Percentiles rank a stretch among this genome's conserved stretches.
Conservation (phyloP, 176 grass and related monocot species). For the Eragrostis curvula region DNA sequence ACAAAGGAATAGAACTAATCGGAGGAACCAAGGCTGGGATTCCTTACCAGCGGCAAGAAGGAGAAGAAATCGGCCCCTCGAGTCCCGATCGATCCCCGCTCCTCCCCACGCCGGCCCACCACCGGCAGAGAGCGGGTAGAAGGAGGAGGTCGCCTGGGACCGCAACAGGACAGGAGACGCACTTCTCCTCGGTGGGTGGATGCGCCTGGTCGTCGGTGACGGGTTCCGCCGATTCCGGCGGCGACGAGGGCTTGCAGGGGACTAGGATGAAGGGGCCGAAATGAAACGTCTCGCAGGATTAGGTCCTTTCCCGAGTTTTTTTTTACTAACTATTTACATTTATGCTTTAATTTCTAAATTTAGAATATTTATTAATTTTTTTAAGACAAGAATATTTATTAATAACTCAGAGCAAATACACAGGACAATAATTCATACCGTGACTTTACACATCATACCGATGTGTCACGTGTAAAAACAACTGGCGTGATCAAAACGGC, state of each 20-base stretch:
- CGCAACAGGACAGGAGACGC: neutral
- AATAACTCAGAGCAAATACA: too few relatives aligned
- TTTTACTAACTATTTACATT: too few relatives aligned
- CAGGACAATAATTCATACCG: too few relatives aligned
- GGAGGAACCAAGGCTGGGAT: neutral
- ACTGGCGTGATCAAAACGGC: too few relatives aligned
- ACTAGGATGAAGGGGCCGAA: neutral
- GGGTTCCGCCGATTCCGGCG: neutral
- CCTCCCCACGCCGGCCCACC: neutral
- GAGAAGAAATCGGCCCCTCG: neutral
- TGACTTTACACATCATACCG: too few relatives aligned
- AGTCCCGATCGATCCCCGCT: neutral
- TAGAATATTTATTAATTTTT: too few relatives aligned
- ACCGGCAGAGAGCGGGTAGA: neutral
- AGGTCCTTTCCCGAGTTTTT: too few relatives aligned
- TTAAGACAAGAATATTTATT: too few relatives aligned
- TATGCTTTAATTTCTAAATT: too few relatives aligned
- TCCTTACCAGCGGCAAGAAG: constrained; percentile 10
- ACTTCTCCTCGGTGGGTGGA: neutral
- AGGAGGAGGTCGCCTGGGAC: neutral
- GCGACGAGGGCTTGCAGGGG: neutral
- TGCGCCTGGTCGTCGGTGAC: neutral
- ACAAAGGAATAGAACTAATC: neutral
- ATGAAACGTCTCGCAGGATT: neutral
- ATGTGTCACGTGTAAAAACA: too few relatives aligned